A percentile compares a stretch with the other conserved stretches of the same genome.
Conservation (phyloP, 129 eudicot species). For the Chrysanthemum lavandulifolium region DNA sequence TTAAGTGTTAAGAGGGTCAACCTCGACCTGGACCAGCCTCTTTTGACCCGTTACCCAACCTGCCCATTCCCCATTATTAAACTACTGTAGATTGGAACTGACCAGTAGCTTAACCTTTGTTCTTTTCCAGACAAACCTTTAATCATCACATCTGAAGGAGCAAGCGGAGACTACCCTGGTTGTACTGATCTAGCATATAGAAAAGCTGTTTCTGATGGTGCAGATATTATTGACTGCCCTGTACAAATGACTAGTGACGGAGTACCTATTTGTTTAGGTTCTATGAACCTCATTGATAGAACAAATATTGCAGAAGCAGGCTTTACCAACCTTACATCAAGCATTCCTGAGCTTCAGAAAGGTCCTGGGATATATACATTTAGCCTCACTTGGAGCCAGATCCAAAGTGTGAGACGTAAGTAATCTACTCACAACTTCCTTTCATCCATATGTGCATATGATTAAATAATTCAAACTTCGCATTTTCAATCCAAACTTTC, state of each 20-base stretch:
- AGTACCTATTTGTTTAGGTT: conserved; percentile 80
- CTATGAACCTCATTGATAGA: conserved; percentile 73
- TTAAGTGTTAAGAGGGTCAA: too few species aligned
- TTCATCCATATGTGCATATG: not conserved
- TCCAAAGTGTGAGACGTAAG: conserved; percentile 70
- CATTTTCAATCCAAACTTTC: too few species aligned
- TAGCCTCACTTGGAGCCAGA: conserved; percentile 74
- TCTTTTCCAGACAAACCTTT: conserved; percentile 55
- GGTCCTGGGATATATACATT: conserved; percentile 62
- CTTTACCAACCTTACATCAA: conserved; percentile 33
- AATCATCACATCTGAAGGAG: conserved; percentile 78
- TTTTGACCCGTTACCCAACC: not conserved
- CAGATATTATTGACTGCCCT: conserved; percentile 84
- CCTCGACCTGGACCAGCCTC: too few species aligned
- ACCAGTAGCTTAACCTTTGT: conserved; percentile 19
- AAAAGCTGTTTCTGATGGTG: conserved; percentile 84
- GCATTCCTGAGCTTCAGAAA: conserved; percentile 46
- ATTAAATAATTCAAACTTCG: too few species aligned
- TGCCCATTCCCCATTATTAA: not conserved
- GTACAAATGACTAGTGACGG: conserved; percentile 87
- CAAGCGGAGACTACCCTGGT: conserved; percentile 96
- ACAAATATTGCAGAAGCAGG: conserved; percentile 47
- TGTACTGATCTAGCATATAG: conserved; percentile 77
- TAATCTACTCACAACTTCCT: conserved; percentile 16
- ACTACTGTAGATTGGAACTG: not conserved